These are phyloP conservation scores for Tolypocladium sp. DNA, from an alignment of 2,329 filamentous ascomycete species.

Conservation along the genomic window DNA sequence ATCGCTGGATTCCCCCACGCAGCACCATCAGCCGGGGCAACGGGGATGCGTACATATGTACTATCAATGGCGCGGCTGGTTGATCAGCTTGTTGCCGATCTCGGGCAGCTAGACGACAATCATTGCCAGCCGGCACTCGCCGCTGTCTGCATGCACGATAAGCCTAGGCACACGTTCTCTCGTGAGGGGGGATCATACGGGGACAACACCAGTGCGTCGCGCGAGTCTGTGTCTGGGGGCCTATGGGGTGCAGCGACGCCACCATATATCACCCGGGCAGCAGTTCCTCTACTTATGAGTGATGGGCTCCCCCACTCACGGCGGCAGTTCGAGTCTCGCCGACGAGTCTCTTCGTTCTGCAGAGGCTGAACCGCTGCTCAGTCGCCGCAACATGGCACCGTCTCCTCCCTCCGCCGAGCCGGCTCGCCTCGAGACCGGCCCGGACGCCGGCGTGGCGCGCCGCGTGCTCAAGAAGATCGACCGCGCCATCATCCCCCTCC, in stretches of 20 bases:
- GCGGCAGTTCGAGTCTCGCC: neutral
- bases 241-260: neutral
- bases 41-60: too few relatives aligned
- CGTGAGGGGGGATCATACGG: neutral
- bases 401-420: neutral
- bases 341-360: neutral
- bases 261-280: neutral
- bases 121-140: neutral
- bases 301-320: neutral
- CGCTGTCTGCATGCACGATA: neutral
- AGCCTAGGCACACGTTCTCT: neutral
- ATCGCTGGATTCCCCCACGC: neutral
- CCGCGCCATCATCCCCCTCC: slow-evolving; percentile 39
- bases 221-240: neutral
- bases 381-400: neutral
- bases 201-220: neutral
- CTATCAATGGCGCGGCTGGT: neutral
- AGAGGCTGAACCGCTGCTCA: neutral
- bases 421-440: slow-evolving; percentile 3
- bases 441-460: slow-evolving; percentile 16
- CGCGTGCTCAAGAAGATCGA: slow-evolving; percentile 47
- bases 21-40: too few relatives aligned
- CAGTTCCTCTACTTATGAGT: neutral
- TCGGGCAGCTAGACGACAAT: too few relatives aligned
- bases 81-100: too few relatives aligned